A percentile compares a stretch with the other conserved stretches of the same genome.
Evolutionary conservation across 1,139 yeast species (phyloP).

Genomic region (Protomyces pachydermus): DNA sequence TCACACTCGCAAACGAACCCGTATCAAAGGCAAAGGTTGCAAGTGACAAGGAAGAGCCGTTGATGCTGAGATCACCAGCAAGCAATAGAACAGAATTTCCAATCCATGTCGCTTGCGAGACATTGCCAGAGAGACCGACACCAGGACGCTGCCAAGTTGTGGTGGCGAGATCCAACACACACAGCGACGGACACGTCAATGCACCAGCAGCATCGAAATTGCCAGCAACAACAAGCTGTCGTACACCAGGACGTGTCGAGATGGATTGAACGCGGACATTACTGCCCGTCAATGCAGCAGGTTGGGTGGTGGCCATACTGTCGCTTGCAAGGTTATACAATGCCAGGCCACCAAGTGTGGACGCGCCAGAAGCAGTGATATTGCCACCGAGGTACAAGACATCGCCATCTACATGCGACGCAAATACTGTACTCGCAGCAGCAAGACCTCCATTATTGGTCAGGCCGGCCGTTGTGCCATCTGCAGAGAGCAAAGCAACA

Average conservation of each 20-base stretch:
- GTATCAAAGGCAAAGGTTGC: conserved; percentile 52
- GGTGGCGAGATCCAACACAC: conserved; percentile 58
- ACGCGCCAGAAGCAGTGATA: conserved; percentile 43
- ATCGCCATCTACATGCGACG: conserved; percentile 12
- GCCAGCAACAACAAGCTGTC: conserved; percentile 69
- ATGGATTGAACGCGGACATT: conserved; percentile 50
- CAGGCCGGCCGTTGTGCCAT: conserved; percentile 10
- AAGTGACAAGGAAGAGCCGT: conserved; percentile 43
- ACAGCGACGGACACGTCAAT: conserved; percentile 57
- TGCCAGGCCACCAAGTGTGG: conserved; percentile 45
- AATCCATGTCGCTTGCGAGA: conserved; percentile 54
- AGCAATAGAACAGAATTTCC: conserved; percentile 51
- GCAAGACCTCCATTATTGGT: conserved; percentile 9
- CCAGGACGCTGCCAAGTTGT: conserved; percentile 53
- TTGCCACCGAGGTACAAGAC: conserved; percentile 51
- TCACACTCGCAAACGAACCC: conserved; percentile 36
- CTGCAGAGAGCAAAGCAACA: conserved; percentile 17
- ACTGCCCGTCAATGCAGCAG: conserved; percentile 41
- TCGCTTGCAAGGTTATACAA: conserved; percentile 49
- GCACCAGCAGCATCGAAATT: conserved; percentile 59
- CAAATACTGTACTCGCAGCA: conserved; percentile 11
- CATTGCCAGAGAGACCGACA: conserved; percentile 49
- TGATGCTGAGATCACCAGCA: conserved; percentile 56
- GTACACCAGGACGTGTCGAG: conserved; percentile 49
- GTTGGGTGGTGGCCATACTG: conserved; percentile 47